Evolutionary conservation across 495 filamentous ascomycete species (phyloP), one percentile per base, ranked within the genome.

Genomic region (Apiosordaria backusii): DNA sequence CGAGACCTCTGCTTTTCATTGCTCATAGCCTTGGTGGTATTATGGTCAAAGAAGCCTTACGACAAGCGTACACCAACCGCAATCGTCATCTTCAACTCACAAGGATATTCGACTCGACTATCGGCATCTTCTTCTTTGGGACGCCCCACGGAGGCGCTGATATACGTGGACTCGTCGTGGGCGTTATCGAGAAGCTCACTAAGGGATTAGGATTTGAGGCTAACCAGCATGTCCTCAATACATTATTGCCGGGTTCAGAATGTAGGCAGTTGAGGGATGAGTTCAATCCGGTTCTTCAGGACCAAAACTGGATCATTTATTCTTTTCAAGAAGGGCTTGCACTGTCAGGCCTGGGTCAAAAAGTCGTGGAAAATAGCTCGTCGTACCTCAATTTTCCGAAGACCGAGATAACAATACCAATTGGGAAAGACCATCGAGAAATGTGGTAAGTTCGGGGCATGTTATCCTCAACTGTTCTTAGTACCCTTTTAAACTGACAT

Each of bases 21-120:
- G 82, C 70, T 1, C 83, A 86, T 69, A 84, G 82, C 65, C 74
- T 85, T 2, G 82, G 84, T n/a, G 84, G 82, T 0, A 76, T 84
- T 24, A 70, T 86, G 21, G 79, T 83, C 27, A 84, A 84, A 54
- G 76, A 82, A 27, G 67, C 72, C 65, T 65, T 83, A 4, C 69
- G 75, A 27, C 65, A 66, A 18, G 71, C 78, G 9, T 63, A 65
- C 7, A 15, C n/a, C 25, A 73, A 58, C 23, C 50, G 62, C 1
- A 21, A 25, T 13, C 57, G 57, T 35, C 71, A 75, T 3, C 22
- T 52, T 23, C 70, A 76, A 24, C 67, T 78, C 3, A 60, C 64
- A 13, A 26, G 27, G 22, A 62, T 78, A 18, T 78, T 71, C 62
- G 57, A 73, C 9, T 75, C 80, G 4, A 81, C 79, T 7, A 69